phyloP scores from a whole-genome alignment of 805 yeast species.

The Barnettozyma vustinii region DNA sequence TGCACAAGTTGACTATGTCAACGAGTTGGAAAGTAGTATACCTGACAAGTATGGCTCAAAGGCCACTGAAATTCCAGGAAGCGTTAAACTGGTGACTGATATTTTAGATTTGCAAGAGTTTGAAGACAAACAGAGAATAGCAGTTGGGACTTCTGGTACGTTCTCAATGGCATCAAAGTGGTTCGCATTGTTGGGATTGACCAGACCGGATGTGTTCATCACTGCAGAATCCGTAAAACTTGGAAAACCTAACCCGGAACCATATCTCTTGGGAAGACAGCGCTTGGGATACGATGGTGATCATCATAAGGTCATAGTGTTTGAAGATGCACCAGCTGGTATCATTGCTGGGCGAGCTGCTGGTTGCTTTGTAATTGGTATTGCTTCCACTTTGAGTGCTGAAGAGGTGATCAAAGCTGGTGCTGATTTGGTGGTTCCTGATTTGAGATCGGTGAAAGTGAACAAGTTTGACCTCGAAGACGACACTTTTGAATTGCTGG shows the following conservation, averaged over 20 bases:
- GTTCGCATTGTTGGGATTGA: conserved; percentile 58
- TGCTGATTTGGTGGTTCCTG: conserved; percentile 74
- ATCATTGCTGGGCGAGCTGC: conserved; percentile 78
- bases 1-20: conserved; percentile 56
- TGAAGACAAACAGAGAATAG: conserved; percentile 58
- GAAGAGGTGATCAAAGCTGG: conserved; percentile 65
- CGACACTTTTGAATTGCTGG: conserved; percentile 33
- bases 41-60: conserved; percentile 66
- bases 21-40: conserved; percentile 63
- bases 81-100: conserved; percentile 52
- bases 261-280: conserved; percentile 56
- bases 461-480: conserved; percentile 42
- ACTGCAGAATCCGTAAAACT: conserved; percentile 73
- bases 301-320: conserved; percentile 48
- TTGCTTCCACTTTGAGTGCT: conserved; percentile 70
- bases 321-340: conserved; percentile 91
- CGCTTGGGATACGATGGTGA: conserved; percentile 31
- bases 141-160: conserved; percentile 82
- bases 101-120: conserved; percentile 29
- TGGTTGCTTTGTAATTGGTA: conserved; percentile 78
- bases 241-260: conserved; percentile 88
- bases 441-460: conserved; percentile 57
- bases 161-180: conserved; percentile 72
- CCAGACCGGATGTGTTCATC: conserved; percentile 66
- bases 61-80: conserved; percentile 74